Evolutionary conservation across 2,329 filamentous ascomycete species (phyloP).

Genomic region (Orbilia ellipsospora): DNA sequence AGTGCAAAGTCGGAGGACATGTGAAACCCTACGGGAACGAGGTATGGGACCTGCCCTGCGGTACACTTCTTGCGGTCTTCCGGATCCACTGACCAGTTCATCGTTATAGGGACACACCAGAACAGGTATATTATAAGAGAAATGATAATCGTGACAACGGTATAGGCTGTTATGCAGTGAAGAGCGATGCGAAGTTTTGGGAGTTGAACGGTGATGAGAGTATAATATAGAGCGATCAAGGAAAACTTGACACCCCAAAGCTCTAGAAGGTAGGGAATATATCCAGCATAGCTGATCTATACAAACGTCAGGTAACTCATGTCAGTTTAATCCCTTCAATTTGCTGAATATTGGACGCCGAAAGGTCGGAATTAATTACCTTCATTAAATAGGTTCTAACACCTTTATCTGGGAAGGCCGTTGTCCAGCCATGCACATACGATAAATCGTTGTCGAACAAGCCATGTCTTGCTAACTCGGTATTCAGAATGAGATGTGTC

Average conservation of each 20-base stretch:
- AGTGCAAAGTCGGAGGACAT: slow-evolving; percentile 50
- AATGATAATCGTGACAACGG: slow-evolving; percentile 27
- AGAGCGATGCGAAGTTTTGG: slow-evolving; percentile 29
- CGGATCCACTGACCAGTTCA: slow-evolving; percentile 19
- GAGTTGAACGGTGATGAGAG: slow-evolving; percentile 23
- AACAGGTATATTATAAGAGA: slow-evolving; percentile 37
- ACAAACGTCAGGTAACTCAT: too few relatives aligned
- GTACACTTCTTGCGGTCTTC: slow-evolving; percentile 9
- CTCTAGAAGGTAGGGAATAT: slow-evolving; percentile 41
- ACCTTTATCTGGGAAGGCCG: slow-evolving; percentile 29
- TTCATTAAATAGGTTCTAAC: slow-evolving; percentile 20
- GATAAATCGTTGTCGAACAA: slow-evolving; percentile 38
- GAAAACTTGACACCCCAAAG: slow-evolving; percentile 53
- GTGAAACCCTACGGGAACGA: slow-evolving; percentile 39
- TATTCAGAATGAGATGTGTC: slow-evolving; percentile 27
- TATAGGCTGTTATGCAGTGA: slow-evolving; percentile 40
- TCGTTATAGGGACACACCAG: slow-evolving; percentile 41
- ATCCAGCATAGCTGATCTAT: slow-evolving; percentile 35
- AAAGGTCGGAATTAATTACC: slow-evolving; percentile 16
- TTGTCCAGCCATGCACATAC: slow-evolving; percentile 30
- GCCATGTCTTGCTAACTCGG: slow-evolving; percentile 36
- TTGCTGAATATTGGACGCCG: not conserved
- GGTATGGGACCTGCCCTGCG: slow-evolving; percentile 12
- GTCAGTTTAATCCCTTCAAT: not conserved
- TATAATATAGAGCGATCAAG: slow-evolving; percentile 43